Conservation (phyloP, 768 basidiomycete species). For the Neoboletus magnificus region DNA sequence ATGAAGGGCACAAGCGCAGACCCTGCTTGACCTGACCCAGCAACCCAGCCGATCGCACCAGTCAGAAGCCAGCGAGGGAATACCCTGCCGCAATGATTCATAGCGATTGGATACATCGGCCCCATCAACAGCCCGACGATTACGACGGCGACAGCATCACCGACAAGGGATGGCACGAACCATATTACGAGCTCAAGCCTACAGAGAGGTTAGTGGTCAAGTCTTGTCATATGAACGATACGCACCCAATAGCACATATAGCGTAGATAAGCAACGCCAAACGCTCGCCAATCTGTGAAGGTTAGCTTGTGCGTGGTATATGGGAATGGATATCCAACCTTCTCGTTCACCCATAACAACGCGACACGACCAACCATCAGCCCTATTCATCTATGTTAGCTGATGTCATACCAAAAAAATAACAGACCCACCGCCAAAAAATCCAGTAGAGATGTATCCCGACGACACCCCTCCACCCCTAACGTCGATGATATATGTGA, state of each 20-base stretch:
- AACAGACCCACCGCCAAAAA: slow-evolving; percentile 28
- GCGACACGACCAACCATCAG: slow-evolving; percentile 30
- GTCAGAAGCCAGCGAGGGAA: slow-evolving; percentile 36
- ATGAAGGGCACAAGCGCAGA: slow-evolving; percentile 51
- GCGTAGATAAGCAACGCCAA: slow-evolving; percentile 29
- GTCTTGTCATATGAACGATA: background rate
- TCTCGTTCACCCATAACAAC: slow-evolving; percentile 29
- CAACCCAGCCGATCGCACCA: slow-evolving; percentile 48
- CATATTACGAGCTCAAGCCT: slow-evolving; percentile 68
- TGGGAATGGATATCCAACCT: slow-evolving; percentile 9
- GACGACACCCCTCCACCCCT: slow-evolving; percentile 43
- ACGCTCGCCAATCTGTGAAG: slow-evolving; percentile 30
- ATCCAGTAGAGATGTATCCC: slow-evolving; percentile 46
- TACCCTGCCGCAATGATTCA: slow-evolving; percentile 34
- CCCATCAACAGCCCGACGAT: slow-evolving; percentile 69
- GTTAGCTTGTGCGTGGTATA: background rate
- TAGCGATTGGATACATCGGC: slow-evolving; percentile 64
- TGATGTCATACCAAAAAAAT: background rate
- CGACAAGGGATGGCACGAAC: slow-evolving; percentile 64
- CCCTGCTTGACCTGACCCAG: slow-evolving; percentile 50
- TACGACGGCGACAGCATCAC: slow-evolving; percentile 60
- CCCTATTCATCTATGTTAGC: slow-evolving; percentile 10
- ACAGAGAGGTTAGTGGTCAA: background rate
- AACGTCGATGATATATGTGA: slow-evolving; percentile 49
- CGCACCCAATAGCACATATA: slow-evolving; percentile 29